Evolutionary conservation across 495 filamentous ascomycete species (phyloP).

Genomic region (Lasiosphaeriaceae sp.): DNA sequence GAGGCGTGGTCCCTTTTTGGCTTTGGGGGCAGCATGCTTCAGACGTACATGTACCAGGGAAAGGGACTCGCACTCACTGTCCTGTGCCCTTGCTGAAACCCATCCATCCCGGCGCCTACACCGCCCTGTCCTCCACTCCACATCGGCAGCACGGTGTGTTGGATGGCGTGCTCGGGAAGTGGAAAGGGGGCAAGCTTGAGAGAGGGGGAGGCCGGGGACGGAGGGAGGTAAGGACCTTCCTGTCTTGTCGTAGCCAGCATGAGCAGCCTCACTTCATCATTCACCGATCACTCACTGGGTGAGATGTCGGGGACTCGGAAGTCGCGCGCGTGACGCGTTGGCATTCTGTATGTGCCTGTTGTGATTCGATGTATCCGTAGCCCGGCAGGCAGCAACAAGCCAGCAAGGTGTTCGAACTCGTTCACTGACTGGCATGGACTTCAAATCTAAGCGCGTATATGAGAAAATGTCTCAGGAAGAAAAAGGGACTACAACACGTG

Average conservation of each 20-base stretch:
- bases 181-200: background rate
- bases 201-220: background rate
- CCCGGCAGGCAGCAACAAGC: too few relatives aligned
- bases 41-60: too few relatives aligned
- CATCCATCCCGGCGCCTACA: too few relatives aligned
- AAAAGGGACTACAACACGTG: background rate
- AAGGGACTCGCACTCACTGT: too few relatives aligned
- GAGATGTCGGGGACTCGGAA: background rate
- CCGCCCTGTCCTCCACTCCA: too few relatives aligned
- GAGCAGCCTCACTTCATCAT: constrained; percentile 1
- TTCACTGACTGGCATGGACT: too few relatives aligned
- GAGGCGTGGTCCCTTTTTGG: too few relatives aligned
- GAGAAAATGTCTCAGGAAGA: background rate
- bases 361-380: background rate
- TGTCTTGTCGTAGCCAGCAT: constrained; percentile 21
- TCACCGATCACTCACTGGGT: background rate
- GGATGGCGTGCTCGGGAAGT: background rate
- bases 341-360: background rate
- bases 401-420: too few relatives aligned
- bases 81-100: too few relatives aligned
- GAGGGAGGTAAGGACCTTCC: constrained; percentile 22
- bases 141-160: too few relatives aligned
- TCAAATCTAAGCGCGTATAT: too few relatives aligned
- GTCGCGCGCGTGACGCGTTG: background rate
- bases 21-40: too few relatives aligned